phyloP scores from a whole-genome alignment of 2,329 filamentous ascomycete genomes.

The Exophiala mesophila region DNA sequence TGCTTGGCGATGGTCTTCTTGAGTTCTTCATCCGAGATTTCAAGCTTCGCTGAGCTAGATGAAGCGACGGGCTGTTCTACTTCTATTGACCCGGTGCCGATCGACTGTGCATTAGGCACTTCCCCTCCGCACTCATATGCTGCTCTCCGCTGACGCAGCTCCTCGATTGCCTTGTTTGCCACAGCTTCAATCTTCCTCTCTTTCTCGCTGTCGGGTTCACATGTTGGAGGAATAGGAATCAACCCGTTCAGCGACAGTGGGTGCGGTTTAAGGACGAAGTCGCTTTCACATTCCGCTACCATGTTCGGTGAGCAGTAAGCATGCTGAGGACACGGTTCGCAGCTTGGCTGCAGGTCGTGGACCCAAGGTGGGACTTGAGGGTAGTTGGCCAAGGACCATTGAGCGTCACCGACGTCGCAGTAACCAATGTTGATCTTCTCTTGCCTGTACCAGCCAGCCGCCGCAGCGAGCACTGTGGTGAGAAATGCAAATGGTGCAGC shows the following conservation, averaged over 20 bases:
- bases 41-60: conserved; percentile 32
- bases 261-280: conserved; percentile 80
- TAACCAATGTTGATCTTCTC: conserved; percentile 97
- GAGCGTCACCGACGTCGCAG: conserved; percentile 73
- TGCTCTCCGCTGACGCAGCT: conserved; percentile 77
- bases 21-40: conserved; percentile 64
- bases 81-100: conserved; percentile 4
- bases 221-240: conserved; percentile 80
- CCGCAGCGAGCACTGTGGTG: conserved; percentile 63
- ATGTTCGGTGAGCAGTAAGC: conserved; percentile 81
- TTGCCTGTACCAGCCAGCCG: conserved; percentile 80
- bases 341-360: conserved; percentile 67
- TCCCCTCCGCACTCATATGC: conserved; percentile 81
- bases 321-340: conserved; percentile 84
- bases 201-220: conserved; percentile 92
- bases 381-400: conserved; percentile 54
- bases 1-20: conserved; percentile 71
- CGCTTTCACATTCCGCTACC: conserved; percentile 72
- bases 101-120: conserved; percentile 38
- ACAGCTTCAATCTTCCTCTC: conserved; percentile 80
- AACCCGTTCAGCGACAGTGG: conserved; percentile 76
- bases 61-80: conserved; percentile 50
- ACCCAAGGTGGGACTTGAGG: conserved; percentile 66
- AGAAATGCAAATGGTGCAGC: conserved; percentile 68
- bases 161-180: conserved; percentile 80